phyloP scores from a whole-genome alignment of 805 yeast species.

The Candida golubevii region DNA sequence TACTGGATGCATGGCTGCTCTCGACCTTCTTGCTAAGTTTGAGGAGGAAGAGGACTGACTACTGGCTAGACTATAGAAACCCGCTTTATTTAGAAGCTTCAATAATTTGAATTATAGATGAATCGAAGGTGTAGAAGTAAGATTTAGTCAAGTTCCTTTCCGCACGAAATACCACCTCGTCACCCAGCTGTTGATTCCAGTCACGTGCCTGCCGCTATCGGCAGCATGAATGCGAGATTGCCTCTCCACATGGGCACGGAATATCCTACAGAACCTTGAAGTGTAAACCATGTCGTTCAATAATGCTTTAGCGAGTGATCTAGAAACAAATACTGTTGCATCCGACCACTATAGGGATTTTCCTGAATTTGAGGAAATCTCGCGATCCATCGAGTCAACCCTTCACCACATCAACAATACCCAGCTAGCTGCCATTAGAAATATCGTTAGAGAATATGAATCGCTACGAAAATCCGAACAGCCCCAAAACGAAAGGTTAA shows the following conservation, averaged over 20 bases:
- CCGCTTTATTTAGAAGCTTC: not conserved
- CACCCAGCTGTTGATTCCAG: no score
- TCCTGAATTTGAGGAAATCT: conserved; percentile 36
- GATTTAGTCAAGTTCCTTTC: no score
- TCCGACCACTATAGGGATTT: conserved; percentile 30
- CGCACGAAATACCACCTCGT: no score
- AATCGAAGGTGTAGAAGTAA: no score
- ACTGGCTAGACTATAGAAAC: conserved; percentile 6
- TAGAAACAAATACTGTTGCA: conserved; percentile 20
- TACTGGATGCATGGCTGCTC: conserved; percentile 98
- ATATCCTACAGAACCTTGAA: no score
- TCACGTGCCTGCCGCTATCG: no score
- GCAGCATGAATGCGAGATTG: no score
- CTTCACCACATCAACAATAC: conserved; percentile 28
- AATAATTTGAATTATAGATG: not conserved
- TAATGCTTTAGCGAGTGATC: conserved; percentile 22
- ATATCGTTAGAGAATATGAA: conserved; percentile 22
- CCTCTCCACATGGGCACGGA: no score
- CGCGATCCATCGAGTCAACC: conserved; percentile 29
- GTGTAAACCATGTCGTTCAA: conserved; percentile 24
- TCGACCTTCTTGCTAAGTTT: conserved; percentile 54
- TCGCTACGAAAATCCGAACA: conserved; percentile 4
- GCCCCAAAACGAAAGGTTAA: not conserved
- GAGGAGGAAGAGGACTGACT: conserved; percentile 21
- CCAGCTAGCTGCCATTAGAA: conserved; percentile 21